Conservation (phyloP, 1,139 yeast species). For the Pichia sp. region DNA sequence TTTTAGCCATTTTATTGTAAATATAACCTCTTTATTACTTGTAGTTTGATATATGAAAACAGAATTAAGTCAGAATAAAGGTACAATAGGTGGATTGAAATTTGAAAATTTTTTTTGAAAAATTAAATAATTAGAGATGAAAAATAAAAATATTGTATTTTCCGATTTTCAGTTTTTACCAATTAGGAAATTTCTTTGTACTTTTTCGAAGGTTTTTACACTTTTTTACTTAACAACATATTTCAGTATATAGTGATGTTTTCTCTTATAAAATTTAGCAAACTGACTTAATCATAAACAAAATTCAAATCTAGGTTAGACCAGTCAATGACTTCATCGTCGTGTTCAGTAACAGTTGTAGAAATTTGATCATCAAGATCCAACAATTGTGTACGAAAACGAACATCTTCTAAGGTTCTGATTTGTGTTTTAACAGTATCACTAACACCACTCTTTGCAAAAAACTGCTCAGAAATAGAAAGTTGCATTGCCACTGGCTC, state of each 20-base stretch:
- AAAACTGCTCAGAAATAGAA: constrained; percentile 12
- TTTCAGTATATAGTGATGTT: background rate
- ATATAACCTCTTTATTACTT: background rate
- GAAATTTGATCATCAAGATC: constrained; percentile 39
- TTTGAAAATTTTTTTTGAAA: background rate
- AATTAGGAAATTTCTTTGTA: background rate
- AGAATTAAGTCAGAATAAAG: background rate
- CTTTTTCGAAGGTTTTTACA: no score
- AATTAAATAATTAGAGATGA: background rate
- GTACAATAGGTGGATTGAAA: background rate
- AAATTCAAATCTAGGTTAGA: background rate
- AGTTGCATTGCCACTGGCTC: constrained; percentile 6
- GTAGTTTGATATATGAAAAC: background rate
- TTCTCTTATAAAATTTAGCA: background rate
- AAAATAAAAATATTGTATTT: background rate
- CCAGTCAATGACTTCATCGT: constrained; percentile 1
- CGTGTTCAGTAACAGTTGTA: background rate
- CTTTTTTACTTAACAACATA: background rate
- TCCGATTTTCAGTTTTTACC: background rate
- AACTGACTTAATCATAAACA: background rate
- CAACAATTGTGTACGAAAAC: constrained; percentile 61
- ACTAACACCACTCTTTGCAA: constrained; percentile 30
- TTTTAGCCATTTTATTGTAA: background rate
- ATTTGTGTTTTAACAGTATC: constrained; percentile 55
- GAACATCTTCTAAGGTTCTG: constrained; percentile 48